Evolutionary conservation across 2,329 filamentous ascomycete genomes (phyloP).

Genomic region (Cylindrodendrum hubeiense): DNA sequence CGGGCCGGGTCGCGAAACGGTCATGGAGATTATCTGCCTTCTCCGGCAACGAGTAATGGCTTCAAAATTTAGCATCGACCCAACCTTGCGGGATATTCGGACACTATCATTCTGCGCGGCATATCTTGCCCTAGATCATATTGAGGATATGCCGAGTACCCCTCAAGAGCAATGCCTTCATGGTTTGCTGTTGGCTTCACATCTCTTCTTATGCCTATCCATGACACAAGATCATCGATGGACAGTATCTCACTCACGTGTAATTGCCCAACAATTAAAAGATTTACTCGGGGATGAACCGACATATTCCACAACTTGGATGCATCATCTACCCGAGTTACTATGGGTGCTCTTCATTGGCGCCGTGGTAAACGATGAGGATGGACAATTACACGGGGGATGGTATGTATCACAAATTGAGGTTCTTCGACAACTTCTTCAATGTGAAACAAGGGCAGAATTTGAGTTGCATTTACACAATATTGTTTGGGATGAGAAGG

Average conservation of each 20-base stretch:
- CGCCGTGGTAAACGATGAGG: not conserved
- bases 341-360: constrained; percentile 13
- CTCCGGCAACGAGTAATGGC: constrained; percentile 9
- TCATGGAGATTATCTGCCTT: not conserved
- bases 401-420: constrained; percentile 10
- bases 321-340: not conserved
- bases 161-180: constrained; percentile 1
- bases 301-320: not conserved
- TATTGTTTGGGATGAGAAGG: constrained; percentile 8
- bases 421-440: not conserved
- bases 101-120: not conserved
- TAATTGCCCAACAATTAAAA: not conserved
- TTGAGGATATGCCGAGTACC: not conserved
- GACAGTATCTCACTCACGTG: not conserved
- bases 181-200: not conserved
- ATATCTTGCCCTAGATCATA: not conserved
- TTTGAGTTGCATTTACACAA: not conserved
- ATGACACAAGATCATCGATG: constrained; percentile 8
- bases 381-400: not conserved
- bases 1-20: not conserved
- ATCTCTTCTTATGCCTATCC: constrained; percentile 1
- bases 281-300: not conserved
- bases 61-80: constrained; percentile 8
- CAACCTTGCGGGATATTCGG: constrained; percentile 11
- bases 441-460: not conserved